Evolutionary conservation across 331 rosid species (phyloP), one percentile per base, ranked within the genome.

Genomic region (Erythrophleum ivorense): DNA sequence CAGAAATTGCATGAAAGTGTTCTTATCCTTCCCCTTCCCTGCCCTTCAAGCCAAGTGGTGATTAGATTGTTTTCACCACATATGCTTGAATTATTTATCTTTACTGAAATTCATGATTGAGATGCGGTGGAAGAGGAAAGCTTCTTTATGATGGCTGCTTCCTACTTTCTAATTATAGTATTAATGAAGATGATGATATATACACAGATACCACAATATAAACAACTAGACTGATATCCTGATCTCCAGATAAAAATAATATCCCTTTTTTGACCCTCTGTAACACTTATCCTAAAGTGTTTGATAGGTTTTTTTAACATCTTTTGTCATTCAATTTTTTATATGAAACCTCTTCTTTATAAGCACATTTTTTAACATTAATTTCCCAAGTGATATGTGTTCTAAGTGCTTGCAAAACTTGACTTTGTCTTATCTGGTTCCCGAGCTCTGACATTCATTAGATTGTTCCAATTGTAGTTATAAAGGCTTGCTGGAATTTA

Each of bases 261-360:
- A 58, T 9, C 36, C 65, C 36, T 59, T 59, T 48, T 40, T 66
- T 19, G 46, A 19, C 57, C 15, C 19, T 21, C 34, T 67, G 14
- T 11, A 31, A 6, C 57, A 21, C 33, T 69, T 19, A 9, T 29
- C 16, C 66, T 29, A 49, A 70, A 70, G 29, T 46, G 21, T 45
- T 70, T 70, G 57, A 19, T 48, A 19, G 75, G 38, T 21, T 68
- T 68, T 24, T 68, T 43, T 8, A 10, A 69, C 57, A 46, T 21
- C 65, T 50, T 78, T 62, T 19, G 8, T 12, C 19, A n/a, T 66
- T 60, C 54, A 58, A 45, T 53, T 82, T 78, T 83, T 82, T 58
- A 71, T 52, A 12, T 71, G 41, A 62, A 34, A 60, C 60, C 50
- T 63, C 73, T 57, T 36, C 40, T 38, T 53, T 18, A 14, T 53